Percentiles rank a stretch among this genome's conserved stretches.
Evolutionary conservation across 768 basidiomycete species (phyloP).

Genomic region (Boletus speciosus): DNA sequence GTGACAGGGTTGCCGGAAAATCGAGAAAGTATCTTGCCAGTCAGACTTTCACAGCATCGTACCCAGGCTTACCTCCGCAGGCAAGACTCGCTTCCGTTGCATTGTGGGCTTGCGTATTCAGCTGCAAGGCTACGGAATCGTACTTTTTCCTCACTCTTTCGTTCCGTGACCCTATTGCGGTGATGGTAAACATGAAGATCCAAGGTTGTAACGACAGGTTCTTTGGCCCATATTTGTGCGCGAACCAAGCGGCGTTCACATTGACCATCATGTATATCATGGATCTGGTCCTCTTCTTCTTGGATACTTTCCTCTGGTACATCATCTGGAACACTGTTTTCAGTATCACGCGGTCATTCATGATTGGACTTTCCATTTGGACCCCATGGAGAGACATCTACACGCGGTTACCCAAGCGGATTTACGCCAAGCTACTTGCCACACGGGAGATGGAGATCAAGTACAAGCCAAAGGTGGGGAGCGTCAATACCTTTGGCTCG

Average conservation of each 20-base stretch:
- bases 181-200: slow-evolving; percentile 96
- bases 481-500: neutral
- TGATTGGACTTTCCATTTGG: slow-evolving; percentile 94
- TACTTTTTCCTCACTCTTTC: slow-evolving; percentile 98
- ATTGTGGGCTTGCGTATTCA: slow-evolving; percentile 92
- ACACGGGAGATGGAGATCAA: slow-evolving; percentile 96
- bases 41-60: slow-evolving; percentile 97
- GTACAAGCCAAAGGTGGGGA: slow-evolving; percentile 95
- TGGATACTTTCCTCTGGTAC: slow-evolving; percentile 99
- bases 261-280: slow-evolving; percentile 98
- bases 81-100: slow-evolving; percentile 75
- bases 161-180: slow-evolving; percentile 87
- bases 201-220: slow-evolving; percentile 85
- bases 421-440: slow-evolving; percentile 92
- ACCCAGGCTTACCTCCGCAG: slow-evolving; percentile 61
- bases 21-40: slow-evolving; percentile 95
- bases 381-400: slow-evolving; percentile 99
- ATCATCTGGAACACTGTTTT: slow-evolving; percentile 99
- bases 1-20: slow-evolving; percentile 94
- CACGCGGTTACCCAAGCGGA: slow-evolving; percentile 91
- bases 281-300: slow-evolving; percentile 95
- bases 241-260: slow-evolving; percentile 92
- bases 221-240: slow-evolving; percentile 81
- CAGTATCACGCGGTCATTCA: slow-evolving; percentile 83
- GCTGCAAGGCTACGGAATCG: slow-evolving; percentile 94